Base-by-base conservation (phyloP, 106 monocot genomes). In the Ottelia alismoides region DNA sequence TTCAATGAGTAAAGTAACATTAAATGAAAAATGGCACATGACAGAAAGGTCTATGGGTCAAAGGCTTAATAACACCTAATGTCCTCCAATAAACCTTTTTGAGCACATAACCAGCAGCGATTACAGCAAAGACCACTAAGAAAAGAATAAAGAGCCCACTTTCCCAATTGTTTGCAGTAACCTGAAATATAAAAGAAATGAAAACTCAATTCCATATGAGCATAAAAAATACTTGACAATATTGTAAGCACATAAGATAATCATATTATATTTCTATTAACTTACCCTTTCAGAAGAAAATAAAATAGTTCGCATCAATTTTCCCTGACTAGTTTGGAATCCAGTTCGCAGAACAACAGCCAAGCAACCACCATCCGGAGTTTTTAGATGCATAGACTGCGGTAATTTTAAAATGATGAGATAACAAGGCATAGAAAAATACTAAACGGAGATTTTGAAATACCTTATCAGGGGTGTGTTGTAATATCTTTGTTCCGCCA, bases 101-200 rank as follows among this genome's bases (percentile, higher is more conserved):
- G 32, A 98, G 98, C 55, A 98, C 98, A 79, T 98, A 98, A 45
- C 90, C 98, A 60, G 98, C 90, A 61, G 98, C 98, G 70, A 98
- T 85, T 28, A 98, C 66, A 28, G 98, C 98, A 82, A 98, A 98
- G 61, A 98, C 82, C 26, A 98, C 82, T 59, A 98, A 65, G 57
- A 98, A 98, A 30, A 98, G 77, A 68, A 98, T 98, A 61, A 98
- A 98, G 2, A 98, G 50, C 24, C 98, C 98, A 71, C 90, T 98
- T 68, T 98, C 98, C 90, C 79, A 79, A 56, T 78, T 98, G 72
- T 98, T 98, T 57, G 98, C 98, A 45, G 98, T 85, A 25, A 98
- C 98, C 98, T 98, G 78, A 57, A 70, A 76, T 19, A 47, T 17
- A 32, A 48, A 73, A 25, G 26, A 17, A 4, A 50, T n/a, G n/a